phyloP scores from a whole-genome alignment of 306 rosid species.

The Quercus bicolor region DNA sequence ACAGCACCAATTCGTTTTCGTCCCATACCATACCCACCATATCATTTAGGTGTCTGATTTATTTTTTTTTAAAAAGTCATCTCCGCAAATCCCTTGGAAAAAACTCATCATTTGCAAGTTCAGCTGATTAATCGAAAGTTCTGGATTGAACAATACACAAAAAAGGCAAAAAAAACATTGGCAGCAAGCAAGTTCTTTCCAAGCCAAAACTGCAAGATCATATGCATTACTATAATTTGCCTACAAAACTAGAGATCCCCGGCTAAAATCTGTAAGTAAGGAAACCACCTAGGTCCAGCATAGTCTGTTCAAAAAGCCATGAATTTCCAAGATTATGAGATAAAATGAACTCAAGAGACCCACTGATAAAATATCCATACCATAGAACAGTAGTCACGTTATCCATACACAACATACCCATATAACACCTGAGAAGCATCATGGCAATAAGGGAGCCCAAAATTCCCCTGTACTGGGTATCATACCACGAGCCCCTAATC shows the following conservation, averaged over 20 bases:
- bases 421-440: slow-evolving; percentile 61
- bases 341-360: slow-evolving; percentile 9
- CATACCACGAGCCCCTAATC: slow-evolving; percentile 46
- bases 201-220: too few species aligned
- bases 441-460: slow-evolving; percentile 50
- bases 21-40: background rate
- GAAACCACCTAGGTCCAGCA: background rate
- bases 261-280: background rate
- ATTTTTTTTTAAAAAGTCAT: background rate
- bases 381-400: slow-evolving; percentile 20
- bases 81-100: background rate
- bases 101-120: background rate
- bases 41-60: background rate
- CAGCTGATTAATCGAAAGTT: background rate
- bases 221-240: too few species aligned
- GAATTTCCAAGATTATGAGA: background rate
- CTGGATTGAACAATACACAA: background rate
- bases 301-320: background rate
- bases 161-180: background rate
- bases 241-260: too few species aligned
- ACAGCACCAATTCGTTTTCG: background rate
- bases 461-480: slow-evolving; percentile 35
- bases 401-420: slow-evolving; percentile 25
- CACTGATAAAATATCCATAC: background rate
- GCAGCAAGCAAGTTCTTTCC: background rate